Evolutionary conservation across 345 rosid genomes (phyloP).

Genomic region (Euclidium syriacum): DNA sequence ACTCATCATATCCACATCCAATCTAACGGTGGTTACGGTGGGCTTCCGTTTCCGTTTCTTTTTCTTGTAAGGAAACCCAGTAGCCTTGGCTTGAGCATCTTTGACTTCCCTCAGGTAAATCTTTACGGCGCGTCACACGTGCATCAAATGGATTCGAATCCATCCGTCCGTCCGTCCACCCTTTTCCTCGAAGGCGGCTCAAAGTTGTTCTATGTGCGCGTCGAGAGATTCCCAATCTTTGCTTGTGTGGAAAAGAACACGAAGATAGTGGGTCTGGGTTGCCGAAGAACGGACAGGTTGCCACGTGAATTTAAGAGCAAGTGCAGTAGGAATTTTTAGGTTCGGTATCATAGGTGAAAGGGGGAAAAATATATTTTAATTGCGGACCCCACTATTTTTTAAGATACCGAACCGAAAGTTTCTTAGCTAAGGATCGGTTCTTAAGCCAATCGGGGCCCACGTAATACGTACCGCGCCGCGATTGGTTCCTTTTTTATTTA

Average conservation of each 20-base stretch:
- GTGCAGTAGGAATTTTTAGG: too few species aligned
- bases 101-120: constrained; percentile 58
- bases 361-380: too few species aligned
- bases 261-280: constrained; percentile 56
- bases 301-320: constrained; percentile 57
- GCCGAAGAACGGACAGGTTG: constrained; percentile 51
- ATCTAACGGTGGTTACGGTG: constrained; percentile 15
- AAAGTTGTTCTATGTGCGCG: constrained; percentile 64
- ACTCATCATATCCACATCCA: constrained; percentile 9
- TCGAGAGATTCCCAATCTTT: constrained; percentile 78
- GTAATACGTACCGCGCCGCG: too few species aligned
- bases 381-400: too few species aligned
- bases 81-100: constrained; percentile 64
- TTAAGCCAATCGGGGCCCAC: too few species aligned
- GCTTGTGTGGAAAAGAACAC: constrained; percentile 58
- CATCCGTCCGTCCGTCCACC: constrained; percentile 46
- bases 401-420: too few species aligned
- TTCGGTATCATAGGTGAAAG: too few species aligned
- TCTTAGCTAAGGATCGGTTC: too few species aligned
- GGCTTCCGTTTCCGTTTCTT: constrained; percentile 53
- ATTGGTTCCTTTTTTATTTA: too few species aligned
- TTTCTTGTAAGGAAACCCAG: constrained; percentile 65
- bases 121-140: constrained; percentile 54
- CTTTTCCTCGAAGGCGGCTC: constrained; percentile 70
- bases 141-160: constrained; percentile 63